Evolutionary conservation across 495 filamentous ascomycete genomes (phyloP).

Genomic region (Talaromyces ruber): DNA sequence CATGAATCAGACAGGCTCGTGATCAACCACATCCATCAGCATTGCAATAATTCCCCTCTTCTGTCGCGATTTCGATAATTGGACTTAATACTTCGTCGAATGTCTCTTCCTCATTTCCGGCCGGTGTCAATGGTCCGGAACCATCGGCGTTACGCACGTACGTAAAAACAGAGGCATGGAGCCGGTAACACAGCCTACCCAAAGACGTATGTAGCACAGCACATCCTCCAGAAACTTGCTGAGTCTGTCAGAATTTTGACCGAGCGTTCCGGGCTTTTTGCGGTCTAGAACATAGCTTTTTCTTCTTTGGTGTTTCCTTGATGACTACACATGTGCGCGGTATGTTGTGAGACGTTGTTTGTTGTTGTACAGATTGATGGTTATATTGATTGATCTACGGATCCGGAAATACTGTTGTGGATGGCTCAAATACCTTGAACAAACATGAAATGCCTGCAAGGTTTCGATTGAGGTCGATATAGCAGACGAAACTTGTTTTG

Average conservation of each 20-base stretch:
- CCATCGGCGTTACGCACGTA: neutral
- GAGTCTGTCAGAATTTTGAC: neutral
- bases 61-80: neutral
- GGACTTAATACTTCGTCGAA: neutral
- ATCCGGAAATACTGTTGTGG: neutral
- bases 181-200: neutral
- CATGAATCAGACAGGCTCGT: no score
- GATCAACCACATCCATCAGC: neutral
- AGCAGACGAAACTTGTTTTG: neutral
- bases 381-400: neutral
- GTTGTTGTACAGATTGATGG: neutral
- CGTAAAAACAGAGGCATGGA: neutral
- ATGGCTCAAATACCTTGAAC: neutral
- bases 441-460: no score
- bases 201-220: neutral
- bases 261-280: neutral
- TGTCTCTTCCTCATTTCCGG: neutral
- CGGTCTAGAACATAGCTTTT: neutral
- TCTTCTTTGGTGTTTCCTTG: neutral
- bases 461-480: no score
- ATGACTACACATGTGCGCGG: neutral
- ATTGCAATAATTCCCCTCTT: neutral
- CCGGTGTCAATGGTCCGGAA: neutral
- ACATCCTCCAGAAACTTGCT: neutral
- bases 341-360: neutral